Percentiles rank a stretch among this genome's conserved stretches.
Evolutionary conservation across 768 basidiomycete genomes (phyloP).

Genomic region (Clitopilus passeckerianus): DNA sequence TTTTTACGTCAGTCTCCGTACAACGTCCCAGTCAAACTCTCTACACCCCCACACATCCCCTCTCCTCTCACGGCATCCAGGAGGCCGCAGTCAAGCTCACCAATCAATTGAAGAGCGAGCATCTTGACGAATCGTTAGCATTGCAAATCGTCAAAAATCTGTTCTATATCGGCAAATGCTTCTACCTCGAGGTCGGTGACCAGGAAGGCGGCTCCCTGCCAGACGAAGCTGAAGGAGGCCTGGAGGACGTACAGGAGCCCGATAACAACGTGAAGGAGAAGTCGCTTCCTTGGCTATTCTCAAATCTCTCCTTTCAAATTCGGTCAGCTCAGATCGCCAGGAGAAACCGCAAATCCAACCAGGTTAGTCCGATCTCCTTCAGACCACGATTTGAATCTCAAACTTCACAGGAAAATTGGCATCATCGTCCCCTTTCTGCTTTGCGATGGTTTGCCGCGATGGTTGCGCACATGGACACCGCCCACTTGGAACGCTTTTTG

Average conservation of each 20-base stretch:
- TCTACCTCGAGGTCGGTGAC: conserved; percentile 31
- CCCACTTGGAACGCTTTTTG: conserved; percentile 61
- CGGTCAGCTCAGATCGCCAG: conserved; percentile 71
- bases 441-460: conserved; percentile 95
- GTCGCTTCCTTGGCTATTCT: conserved; percentile 90
- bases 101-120: conserved; percentile 75
- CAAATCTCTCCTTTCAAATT: conserved; percentile 85
- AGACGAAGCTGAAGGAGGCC: conserved; percentile 26
- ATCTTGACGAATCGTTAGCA: conserved; percentile 67
- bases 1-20: conserved; percentile 54
- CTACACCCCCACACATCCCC: conserved; percentile 29
- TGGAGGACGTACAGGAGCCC: conserved; percentile 18
- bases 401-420: conserved; percentile 66
- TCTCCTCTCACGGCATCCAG: conserved; percentile 53
- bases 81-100: conserved; percentile 71
- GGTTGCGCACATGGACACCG: conserved; percentile 61
- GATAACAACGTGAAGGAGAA: conserved; percentile 26
- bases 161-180: conserved; percentile 89
- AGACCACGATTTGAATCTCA: conserved; percentile 3
- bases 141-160: conserved; percentile 90
- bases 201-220: conserved; percentile 16
- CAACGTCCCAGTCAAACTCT: conserved; percentile 23
- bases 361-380: conserved; percentile 30
- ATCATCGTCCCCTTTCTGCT: conserved; percentile 71
- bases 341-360: conserved; percentile 40